A percentile compares a stretch with the other conserved stretches of the same genome.
Conservation (phyloP, 257 asterid genomes). For the Haberlea rhodopensis region DNA sequence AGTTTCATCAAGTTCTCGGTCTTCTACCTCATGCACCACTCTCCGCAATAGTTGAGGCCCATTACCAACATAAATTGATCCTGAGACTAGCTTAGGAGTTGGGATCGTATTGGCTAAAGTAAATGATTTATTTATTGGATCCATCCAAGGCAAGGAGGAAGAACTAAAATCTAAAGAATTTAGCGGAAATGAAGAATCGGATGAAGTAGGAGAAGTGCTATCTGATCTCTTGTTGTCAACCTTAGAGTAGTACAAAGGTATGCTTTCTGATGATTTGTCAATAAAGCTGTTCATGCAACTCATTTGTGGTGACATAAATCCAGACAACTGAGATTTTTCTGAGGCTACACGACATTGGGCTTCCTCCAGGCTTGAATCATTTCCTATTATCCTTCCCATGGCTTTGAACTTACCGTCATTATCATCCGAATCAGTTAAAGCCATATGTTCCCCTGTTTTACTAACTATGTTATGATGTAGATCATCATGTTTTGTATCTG, state of each 20-base stretch:
- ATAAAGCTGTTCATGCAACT: constrained; percentile 86
- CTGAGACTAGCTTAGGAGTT: constrained; percentile 75
- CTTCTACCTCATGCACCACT: constrained; percentile 98
- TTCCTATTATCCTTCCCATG: constrained; percentile 49
- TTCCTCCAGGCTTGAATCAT: constrained; percentile 45
- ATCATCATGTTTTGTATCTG: constrained; percentile 54
- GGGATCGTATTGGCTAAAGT: constrained; percentile 77
- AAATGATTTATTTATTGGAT: constrained; percentile 75
- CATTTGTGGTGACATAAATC: constrained; percentile 92
- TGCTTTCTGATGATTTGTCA: constrained; percentile 88
- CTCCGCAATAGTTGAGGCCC: constrained; percentile 74
- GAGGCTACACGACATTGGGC: constrained; percentile 56
- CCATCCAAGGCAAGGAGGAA: constrained; percentile 92
- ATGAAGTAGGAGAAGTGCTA: constrained; percentile 45
- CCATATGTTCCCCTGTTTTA: constrained; percentile 36
- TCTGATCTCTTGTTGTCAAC: constrained; percentile 59
- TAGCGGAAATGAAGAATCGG: constrained; percentile 62
- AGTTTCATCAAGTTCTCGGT: constrained; percentile 75
- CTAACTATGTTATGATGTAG: constrained; percentile 38
- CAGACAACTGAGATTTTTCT: constrained; percentile 87
- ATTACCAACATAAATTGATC: constrained; percentile 71
- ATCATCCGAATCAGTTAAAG: constrained; percentile 42
- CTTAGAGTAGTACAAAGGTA: constrained; percentile 87
- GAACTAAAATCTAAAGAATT: constrained; percentile 77
- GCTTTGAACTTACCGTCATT: constrained; percentile 51